A percentile compares a stretch with the other conserved stretches of the same genome.
phyloP scores from a whole-genome alignment of 345 rosid species.

The Adansonia digitata region DNA sequence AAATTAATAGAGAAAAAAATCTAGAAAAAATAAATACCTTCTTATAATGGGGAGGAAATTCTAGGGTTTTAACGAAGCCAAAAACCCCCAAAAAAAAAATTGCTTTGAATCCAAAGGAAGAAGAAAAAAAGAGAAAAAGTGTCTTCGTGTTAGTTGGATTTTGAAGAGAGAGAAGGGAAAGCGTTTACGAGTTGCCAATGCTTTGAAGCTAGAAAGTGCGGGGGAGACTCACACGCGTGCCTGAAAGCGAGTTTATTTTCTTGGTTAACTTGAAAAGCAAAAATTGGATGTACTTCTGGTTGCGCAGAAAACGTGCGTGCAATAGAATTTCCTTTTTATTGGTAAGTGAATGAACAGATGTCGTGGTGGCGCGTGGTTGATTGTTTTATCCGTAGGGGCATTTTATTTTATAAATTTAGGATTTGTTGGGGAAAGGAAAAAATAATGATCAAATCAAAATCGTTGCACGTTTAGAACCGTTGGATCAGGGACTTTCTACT shows the following conservation, averaged over 20 bases:
- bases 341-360: not conserved
- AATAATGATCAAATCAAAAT: not conserved
- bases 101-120: slow-evolving; percentile 14
- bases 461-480: not conserved
- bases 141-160: slow-evolving; percentile 16
- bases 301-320: not conserved
- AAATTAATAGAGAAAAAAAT: not conserved
- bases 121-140: not conserved
- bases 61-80: slow-evolving; percentile 42
- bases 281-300: not conserved
- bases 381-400: not conserved
- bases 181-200: not conserved
- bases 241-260: not conserved
- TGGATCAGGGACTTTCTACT: not conserved
- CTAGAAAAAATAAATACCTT: slow-evolving; percentile 15
- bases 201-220: not conserved
- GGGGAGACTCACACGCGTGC: not conserved
- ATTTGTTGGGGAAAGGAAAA: not conserved
- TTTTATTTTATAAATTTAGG: not conserved
- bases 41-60: slow-evolving; percentile 26
- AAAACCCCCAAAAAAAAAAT: not conserved
- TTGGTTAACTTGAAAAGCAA: no score
- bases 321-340: not conserved
- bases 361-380: not conserved
- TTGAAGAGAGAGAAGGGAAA: slow-evolving; percentile 2